phyloP scores from a whole-genome alignment of 108 stramenopile genomes.

The Cyclostephanos tholiformis region DNA sequence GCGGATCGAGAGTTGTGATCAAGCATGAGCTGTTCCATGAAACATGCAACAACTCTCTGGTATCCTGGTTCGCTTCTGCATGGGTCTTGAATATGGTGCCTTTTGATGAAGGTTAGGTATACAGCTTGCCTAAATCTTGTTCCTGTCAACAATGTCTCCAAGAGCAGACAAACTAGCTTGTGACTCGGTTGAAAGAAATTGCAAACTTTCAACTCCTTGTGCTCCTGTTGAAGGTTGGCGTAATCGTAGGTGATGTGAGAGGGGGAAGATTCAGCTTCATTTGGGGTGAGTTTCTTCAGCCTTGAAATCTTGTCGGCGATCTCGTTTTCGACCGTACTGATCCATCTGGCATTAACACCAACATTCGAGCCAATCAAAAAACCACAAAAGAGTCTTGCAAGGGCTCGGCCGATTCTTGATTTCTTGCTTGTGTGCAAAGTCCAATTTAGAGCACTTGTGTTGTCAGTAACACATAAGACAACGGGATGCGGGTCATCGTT shows the following conservation, averaged over 20 bases:
- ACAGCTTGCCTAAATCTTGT: constrained; percentile 28
- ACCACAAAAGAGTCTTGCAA: constrained; percentile 12
- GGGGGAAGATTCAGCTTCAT: background rate
- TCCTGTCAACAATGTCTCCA: constrained; percentile 2
- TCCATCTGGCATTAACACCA: constrained; percentile 21
- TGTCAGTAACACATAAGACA: constrained; percentile 5
- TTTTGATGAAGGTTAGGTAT: background rate
- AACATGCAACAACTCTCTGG: background rate
- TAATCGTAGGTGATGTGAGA: constrained; percentile 4
- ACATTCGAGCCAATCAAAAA: constrained; percentile 15
- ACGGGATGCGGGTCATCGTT: background rate
- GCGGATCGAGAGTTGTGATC: background rate
- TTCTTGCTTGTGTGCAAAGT: background rate
- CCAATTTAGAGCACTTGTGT: constrained; percentile 22
- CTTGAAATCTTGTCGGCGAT: constrained; percentile 39
- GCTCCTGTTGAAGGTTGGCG: constrained; percentile 15
- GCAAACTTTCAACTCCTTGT: constrained; percentile 11
- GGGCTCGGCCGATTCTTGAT: constrained; percentile 13
- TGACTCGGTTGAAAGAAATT: constrained; percentile 1
- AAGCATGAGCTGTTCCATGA: background rate
- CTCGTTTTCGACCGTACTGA: background rate
- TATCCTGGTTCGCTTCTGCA: background rate
- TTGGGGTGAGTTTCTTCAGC: constrained; percentile 2
- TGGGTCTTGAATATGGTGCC: background rate
- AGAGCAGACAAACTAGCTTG: constrained; percentile 11